These are phyloP conservation scores for Bremia lactucae DNA, from an alignment of 352 stramenopile genomes.

Conservation along the genomic window DNA sequence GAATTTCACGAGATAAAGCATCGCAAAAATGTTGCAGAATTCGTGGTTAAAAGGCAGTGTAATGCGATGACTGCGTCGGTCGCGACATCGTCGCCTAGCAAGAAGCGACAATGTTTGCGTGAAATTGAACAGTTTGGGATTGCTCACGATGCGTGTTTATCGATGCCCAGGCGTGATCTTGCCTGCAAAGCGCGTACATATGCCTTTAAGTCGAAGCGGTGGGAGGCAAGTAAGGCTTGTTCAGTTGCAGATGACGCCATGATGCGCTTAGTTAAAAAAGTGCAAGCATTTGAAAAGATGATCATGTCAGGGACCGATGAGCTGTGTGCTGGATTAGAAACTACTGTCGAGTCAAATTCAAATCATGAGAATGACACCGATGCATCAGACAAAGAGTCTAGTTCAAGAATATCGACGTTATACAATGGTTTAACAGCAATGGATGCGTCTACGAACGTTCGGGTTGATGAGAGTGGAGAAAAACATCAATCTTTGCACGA, in stretches of 20 bases:
- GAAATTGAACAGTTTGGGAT: slow-evolving; percentile 40
- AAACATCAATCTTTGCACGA: slow-evolving; percentile 15
- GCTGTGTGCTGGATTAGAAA: too few relatives aligned
- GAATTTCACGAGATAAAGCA: slow-evolving; percentile 33
- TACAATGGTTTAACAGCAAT: background rate
- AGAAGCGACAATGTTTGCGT: slow-evolving; percentile 24
- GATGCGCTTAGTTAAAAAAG: slow-evolving; percentile 19
- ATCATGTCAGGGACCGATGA: slow-evolving; percentile 15
- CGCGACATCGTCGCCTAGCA: slow-evolving; percentile 14
- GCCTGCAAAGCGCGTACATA: slow-evolving; percentile 1
- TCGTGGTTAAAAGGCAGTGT: slow-evolving; percentile 51
- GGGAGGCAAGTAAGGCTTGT: background rate
- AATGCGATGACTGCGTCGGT: slow-evolving; percentile 33
- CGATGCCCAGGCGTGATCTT: background rate
- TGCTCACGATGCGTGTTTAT: slow-evolving; percentile 26
- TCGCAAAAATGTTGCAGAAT: slow-evolving; percentile 47
- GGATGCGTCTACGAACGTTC: slow-evolving; percentile 1
- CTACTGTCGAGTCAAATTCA: background rate
- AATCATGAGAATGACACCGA: slow-evolving; percentile 1
- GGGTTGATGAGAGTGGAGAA: slow-evolving; percentile 6
- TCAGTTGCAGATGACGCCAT: slow-evolving; percentile 15
- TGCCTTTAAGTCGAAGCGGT: background rate
- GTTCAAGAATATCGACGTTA: too few relatives aligned
- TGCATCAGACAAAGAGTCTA: too few relatives aligned
- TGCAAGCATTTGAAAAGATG: slow-evolving; percentile 26